Evolutionary conservation across 306 rosid species (phyloP).

Genomic region (Casuarina equisetifolia): DNA sequence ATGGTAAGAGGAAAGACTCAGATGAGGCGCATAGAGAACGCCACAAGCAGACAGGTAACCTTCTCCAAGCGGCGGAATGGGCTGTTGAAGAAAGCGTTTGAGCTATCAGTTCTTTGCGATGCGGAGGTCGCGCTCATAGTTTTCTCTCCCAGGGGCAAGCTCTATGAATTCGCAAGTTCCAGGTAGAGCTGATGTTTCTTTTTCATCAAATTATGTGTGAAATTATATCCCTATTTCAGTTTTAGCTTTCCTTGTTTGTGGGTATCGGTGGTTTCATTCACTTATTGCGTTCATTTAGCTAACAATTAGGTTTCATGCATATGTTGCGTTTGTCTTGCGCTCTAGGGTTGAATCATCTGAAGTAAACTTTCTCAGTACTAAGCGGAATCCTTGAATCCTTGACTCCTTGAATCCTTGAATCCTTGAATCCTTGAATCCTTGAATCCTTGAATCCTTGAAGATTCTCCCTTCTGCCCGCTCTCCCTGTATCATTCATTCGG

Average conservation of each 20-base stretch:
- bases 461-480: not conserved
- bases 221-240: not conserved
- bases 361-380: not conserved
- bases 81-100: slow-evolving; percentile 83
- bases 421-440: too few species aligned
- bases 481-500: not conserved
- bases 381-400: not conserved
- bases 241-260: not conserved
- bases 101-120: slow-evolving; percentile 84
- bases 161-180: slow-evolving; percentile 54
- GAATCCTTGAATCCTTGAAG: not conserved
- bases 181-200: slow-evolving; percentile 27
- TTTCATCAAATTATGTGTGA: not conserved
- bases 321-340: not conserved
- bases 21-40: slow-evolving; percentile 79
- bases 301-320: not conserved
- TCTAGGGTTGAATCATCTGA: not conserved
- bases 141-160: slow-evolving; percentile 55
- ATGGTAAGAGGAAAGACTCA: slow-evolving; percentile 97
- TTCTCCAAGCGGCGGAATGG: slow-evolving; percentile 85
- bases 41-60: slow-evolving; percentile 90
- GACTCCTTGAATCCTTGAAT: too few species aligned
- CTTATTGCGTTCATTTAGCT: not conserved
- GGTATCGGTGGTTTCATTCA: not conserved
- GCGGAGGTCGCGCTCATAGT: slow-evolving; percentile 52